Conservation (phyloP, 306 rosid genomes). For the Quercus gilva region DNA sequence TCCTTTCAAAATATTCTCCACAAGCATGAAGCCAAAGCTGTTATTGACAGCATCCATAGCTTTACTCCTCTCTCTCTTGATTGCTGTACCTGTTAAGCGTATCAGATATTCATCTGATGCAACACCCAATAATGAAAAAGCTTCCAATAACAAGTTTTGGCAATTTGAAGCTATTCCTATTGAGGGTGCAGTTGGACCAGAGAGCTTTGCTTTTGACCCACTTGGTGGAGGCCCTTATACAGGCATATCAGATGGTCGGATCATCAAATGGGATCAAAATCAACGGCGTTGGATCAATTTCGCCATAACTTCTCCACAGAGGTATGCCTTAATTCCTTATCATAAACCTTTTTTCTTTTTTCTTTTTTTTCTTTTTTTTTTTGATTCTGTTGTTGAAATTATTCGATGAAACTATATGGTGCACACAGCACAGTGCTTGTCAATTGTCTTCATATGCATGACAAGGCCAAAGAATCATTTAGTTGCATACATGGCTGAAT, state of each 20-base stretch:
- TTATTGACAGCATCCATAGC: neutral
- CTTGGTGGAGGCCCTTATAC: constrained; percentile 69
- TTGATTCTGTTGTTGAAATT: no score
- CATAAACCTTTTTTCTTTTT: neutral
- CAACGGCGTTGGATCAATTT: constrained; percentile 52
- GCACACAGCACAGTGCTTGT: no score
- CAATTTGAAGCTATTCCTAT: constrained; percentile 36
- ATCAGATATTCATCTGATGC: neutral
- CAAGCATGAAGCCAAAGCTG: constrained; percentile 2
- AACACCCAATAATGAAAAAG: neutral
- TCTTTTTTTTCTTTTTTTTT: neutral
- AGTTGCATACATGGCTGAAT: no score
- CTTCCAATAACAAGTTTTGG: neutral
- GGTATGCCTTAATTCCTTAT: constrained; percentile 26
- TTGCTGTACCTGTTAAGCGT: constrained; percentile 1
- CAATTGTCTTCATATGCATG: no score
- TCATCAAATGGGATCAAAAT: constrained; percentile 55
- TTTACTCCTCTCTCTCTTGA: constrained; percentile 8
- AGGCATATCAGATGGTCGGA: constrained; percentile 67
- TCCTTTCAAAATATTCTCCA: neutral
- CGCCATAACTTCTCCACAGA: constrained; percentile 47
- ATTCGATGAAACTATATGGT: no score
- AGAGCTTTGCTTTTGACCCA: constrained; percentile 61
- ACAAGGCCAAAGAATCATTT: no score
- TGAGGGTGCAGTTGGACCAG: constrained; percentile 53